Evolutionary conservation across 345 rosid genomes (phyloP), one percentile per base, ranked within the genome.

Genomic region (Linum usitatissimum): DNA sequence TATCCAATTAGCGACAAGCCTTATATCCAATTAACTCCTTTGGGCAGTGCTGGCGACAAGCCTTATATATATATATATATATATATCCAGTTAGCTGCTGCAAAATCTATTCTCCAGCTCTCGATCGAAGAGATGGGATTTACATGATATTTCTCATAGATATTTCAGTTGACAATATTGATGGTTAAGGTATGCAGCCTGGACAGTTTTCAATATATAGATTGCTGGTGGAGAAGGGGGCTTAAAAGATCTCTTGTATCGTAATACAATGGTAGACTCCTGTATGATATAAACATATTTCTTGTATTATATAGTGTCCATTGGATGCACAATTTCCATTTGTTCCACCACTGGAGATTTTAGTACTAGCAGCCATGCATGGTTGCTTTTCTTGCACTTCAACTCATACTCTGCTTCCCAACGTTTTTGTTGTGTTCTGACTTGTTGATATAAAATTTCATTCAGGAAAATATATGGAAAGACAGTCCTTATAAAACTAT

Each of bases 61-160:
- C 76, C 73, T 65, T 68, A 79, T 23, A 23, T 23, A 23, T 23
- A 23, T 23, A 23, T 68, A 79, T 23, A 23, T 23, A 23, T 23
- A 23, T 23, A 23, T 63, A 55, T 82, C 49, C 85, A 88, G 80
- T 68, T 89, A 68, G 90, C 91, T 73, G 91, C 95, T 61, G 87
- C 98, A 69, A 89, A 89, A 79, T 81, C 95, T 68, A 80, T 92
- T 70, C 83, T 92, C 61, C 83, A 60, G 64, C 91, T 92, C 64
- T 85, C 96, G 28, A 23, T 23, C 28, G 58, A 84, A 85, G 73
- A 92, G 81, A 84, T 92, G 90, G 96, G 93, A 92, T 87, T 77
- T 86, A 61, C 83, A 85, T 23, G 28, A 23, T 74, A 80, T 92
- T 67, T 78, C 91, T 61, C 88, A 96, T 18, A 80, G 80, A 61